Conservation (phyloP, 805 yeast species). For the Ogataea henricii region DNA sequence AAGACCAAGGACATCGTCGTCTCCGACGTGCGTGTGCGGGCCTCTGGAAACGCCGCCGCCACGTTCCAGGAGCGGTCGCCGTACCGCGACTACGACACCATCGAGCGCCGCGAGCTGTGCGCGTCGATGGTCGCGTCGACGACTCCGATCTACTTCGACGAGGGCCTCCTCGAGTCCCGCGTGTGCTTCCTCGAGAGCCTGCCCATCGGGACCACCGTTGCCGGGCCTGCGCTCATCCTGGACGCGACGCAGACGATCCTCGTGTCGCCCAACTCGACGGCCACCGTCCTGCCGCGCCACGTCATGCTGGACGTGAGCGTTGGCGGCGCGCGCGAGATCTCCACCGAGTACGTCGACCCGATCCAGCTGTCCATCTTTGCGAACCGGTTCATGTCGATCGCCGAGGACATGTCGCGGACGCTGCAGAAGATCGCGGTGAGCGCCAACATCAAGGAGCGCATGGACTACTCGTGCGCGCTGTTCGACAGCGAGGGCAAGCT, state of each 20-base stretch:
- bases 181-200: slow-evolving; percentile 53
- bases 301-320: slow-evolving; percentile 31
- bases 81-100: slow-evolving; percentile 39
- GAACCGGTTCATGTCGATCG: slow-evolving; percentile 52
- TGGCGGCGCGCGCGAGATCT: slow-evolving; percentile 38
- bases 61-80: slow-evolving; percentile 17
- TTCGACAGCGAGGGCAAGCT: slow-evolving; percentile 46
- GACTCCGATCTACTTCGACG: slow-evolving; percentile 41
- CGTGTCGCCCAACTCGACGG: slow-evolving; percentile 36
- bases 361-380: slow-evolving; percentile 46
- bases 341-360: slow-evolving; percentile 43
- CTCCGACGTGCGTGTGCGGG: slow-evolving; percentile 46
- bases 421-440: slow-evolving; percentile 46
- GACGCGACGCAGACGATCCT: slow-evolving; percentile 41
- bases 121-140: slow-evolving; percentile 54
- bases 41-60: slow-evolving; percentile 69
- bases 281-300: slow-evolving; percentile 38
- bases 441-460: slow-evolving; percentile 49
- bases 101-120: slow-evolving; percentile 74
- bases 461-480: slow-evolving; percentile 51
- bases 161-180: slow-evolving; percentile 27
- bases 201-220: slow-evolving; percentile 48
- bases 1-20: slow-evolving; percentile 29
- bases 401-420: slow-evolving; percentile 50
- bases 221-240: slow-evolving; percentile 47